A percentile compares a stretch with the other conserved stretches of the same genome.
phyloP scores from a whole-genome alignment of 257 asterid genomes.

The Henckelia pumila region DNA sequence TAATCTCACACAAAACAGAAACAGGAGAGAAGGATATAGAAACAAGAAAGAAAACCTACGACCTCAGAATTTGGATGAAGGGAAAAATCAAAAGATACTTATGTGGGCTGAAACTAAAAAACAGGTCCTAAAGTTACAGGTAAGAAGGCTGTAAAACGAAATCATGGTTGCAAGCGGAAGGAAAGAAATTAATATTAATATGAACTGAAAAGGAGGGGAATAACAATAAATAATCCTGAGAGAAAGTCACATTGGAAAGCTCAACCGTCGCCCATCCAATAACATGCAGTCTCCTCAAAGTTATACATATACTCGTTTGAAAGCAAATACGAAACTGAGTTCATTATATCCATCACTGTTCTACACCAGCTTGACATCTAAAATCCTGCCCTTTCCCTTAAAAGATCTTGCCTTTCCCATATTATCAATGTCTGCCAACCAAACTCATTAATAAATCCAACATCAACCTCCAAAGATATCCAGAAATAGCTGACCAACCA shows the following conservation, averaged over 20 bases:
- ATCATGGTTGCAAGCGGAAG: constrained; percentile 31
- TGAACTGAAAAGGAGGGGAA: constrained; percentile 3
- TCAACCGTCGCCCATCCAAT: constrained; percentile 16
- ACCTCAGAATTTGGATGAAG: neutral
- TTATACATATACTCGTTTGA: constrained; percentile 1
- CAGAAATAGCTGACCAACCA: constrained; percentile 33
- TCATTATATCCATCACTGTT: constrained; percentile 19
- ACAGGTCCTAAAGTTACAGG: constrained; percentile 10
- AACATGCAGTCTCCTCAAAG: constrained; percentile 15
- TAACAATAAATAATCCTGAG: constrained; percentile 23
- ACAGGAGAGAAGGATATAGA: constrained; percentile 11
- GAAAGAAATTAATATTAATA: neutral
- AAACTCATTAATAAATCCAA: constrained; percentile 19
- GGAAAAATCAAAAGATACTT: neutral
- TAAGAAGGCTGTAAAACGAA: constrained; percentile 4
- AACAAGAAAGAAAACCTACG: constrained; percentile 14
- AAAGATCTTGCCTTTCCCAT: constrained; percentile 22
- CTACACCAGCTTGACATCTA: neutral
- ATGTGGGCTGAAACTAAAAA: neutral
- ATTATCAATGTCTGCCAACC: constrained; percentile 23
- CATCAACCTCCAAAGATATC: constrained; percentile 19
- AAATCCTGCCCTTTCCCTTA: neutral
- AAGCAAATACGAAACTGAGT: constrained; percentile 20
- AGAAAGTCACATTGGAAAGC: constrained; percentile 5
- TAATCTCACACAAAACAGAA: constrained; percentile 16